phyloP scores from a whole-genome alignment of 2,329 filamentous ascomycete species.

The Cordyceps cateniannulata region DNA sequence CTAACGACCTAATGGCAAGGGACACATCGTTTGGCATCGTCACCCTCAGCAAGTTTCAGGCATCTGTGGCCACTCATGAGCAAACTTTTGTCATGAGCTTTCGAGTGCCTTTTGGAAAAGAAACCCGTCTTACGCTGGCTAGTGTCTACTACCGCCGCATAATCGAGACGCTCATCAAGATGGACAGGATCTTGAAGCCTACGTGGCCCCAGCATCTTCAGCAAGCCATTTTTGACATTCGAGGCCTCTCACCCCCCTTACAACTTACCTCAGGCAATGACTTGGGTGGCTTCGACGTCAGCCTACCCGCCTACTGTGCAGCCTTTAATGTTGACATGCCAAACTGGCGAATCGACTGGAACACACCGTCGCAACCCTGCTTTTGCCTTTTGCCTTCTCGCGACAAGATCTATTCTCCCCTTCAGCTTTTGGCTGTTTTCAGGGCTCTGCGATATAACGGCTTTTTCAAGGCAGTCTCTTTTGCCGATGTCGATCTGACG shows the following conservation, averaged over 20 bases:
- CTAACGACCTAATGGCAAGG: conserved; percentile 42
- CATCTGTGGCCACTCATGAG: conserved; percentile 44
- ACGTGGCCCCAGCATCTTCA: conserved; percentile 53
- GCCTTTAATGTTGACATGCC: conserved; percentile 45
- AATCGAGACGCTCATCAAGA: conserved; percentile 46
- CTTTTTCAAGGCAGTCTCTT: conserved; percentile 53
- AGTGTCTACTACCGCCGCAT: conserved; percentile 49
- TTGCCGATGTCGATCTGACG: conserved; percentile 45
- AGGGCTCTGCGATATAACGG: conserved; percentile 52
- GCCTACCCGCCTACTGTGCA: conserved; percentile 48
- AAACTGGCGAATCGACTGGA: conserved; percentile 44
- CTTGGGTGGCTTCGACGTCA: conserved; percentile 48
- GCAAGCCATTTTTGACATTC: conserved; percentile 45
- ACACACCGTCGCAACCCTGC: conserved; percentile 38
- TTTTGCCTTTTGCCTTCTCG: conserved; percentile 41
- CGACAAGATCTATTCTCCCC: conserved; percentile 35
- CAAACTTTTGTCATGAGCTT: conserved; percentile 51
- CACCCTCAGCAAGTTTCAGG: conserved; percentile 44
- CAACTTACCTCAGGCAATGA: conserved; percentile 49
- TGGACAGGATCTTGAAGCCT: conserved; percentile 50
- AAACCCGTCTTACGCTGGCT: conserved; percentile 43
- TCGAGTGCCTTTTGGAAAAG: conserved; percentile 37
- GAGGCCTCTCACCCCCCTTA: conserved; percentile 45
- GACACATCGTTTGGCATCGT: conserved; percentile 47
- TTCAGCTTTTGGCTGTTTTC: conserved; percentile 51